These are phyloP conservation scores for Fusarium sp. DNA, from an alignment of 2,329 filamentous ascomycete genomes.

Conservation along the genomic window DNA sequence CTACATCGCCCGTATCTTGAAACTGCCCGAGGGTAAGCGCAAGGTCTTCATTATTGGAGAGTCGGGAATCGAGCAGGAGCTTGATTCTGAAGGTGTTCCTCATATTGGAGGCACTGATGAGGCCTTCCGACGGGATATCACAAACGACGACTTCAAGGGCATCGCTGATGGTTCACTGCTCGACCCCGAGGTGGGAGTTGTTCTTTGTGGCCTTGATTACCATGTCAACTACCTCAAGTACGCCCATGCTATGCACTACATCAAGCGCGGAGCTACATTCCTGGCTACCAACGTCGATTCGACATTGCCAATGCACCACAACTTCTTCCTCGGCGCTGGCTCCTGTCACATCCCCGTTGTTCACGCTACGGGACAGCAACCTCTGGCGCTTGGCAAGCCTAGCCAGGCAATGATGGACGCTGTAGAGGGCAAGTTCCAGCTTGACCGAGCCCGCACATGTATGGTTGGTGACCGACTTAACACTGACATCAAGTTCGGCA, in stretches of 20 bases:
- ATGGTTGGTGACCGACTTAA: constrained; percentile 96
- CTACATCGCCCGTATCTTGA: constrained; percentile 93
- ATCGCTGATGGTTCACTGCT: constrained; percentile 81
- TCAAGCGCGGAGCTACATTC: constrained; percentile 84
- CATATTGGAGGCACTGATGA: constrained; percentile 91
- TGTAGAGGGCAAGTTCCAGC: constrained; percentile 93
- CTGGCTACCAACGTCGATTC: constrained; percentile 94
- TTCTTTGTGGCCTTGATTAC: constrained; percentile 91
- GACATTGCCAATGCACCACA: constrained; percentile 83
- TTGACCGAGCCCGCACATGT: constrained; percentile 85
- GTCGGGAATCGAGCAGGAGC: constrained; percentile 88
- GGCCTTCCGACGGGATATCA: constrained; percentile 79
- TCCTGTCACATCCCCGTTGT: constrained; percentile 82
- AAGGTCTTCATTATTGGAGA: constrained; percentile 97
- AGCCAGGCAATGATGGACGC: constrained; percentile 99
- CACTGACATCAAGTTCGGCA: constrained; percentile 95
- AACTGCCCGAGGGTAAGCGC: constrained; percentile 80
- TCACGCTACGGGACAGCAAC: constrained; percentile 76
- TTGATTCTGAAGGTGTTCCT: constrained; percentile 80
- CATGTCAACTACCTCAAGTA: constrained; percentile 97
- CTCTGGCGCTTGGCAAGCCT: constrained; percentile 88
- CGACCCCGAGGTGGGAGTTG: constrained; percentile 89
- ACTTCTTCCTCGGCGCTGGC: constrained; percentile 92
- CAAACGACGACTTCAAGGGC: constrained; percentile 80
- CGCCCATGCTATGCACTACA: constrained; percentile 85